Conservation (phyloP, 2,329 filamentous ascomycete species). For the Magnaporthiopsis rhizophila region DNA sequence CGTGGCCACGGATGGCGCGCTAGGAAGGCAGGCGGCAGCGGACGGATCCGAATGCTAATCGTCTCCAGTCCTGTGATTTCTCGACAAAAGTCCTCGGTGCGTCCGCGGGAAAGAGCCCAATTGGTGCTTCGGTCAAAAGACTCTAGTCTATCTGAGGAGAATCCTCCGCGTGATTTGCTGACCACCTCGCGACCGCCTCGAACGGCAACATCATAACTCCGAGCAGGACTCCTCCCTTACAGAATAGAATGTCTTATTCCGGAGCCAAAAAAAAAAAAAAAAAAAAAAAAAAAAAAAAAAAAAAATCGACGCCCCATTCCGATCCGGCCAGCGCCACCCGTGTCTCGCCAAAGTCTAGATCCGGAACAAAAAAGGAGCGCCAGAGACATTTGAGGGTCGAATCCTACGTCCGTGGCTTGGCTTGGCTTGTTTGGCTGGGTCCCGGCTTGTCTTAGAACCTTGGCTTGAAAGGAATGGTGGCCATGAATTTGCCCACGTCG, state of each 20-base stretch:
- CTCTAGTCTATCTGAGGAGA: too few species aligned
- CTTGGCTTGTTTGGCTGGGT: too few species aligned
- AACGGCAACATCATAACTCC: background rate
- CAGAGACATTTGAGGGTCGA: background rate
- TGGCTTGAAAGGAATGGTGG: background rate
- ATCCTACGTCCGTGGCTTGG: background rate
- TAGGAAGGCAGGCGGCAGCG: too few species aligned
- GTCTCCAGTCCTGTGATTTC: too few species aligned
- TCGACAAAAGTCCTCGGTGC: too few species aligned
- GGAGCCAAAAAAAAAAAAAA: too few species aligned
- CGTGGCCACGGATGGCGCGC: too few species aligned
- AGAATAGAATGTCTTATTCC: background rate
- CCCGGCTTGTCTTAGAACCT: background rate
- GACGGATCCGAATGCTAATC: background rate
- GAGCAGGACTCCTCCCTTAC: background rate
- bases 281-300: too few species aligned
- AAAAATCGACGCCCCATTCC: too few species aligned
- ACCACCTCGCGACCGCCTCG: background rate
- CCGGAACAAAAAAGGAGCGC: too few species aligned
- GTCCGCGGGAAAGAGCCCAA: background rate
- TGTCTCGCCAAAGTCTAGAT: too few species aligned
- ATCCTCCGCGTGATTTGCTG: background rate
- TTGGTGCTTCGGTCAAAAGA: background rate
- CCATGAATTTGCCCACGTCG: constrained; percentile 10
- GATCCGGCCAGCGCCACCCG: too few species aligned